phyloP scores from a whole-genome alignment of 73 alveolate genomes.

The Tetrahymena elliotti region DNA sequence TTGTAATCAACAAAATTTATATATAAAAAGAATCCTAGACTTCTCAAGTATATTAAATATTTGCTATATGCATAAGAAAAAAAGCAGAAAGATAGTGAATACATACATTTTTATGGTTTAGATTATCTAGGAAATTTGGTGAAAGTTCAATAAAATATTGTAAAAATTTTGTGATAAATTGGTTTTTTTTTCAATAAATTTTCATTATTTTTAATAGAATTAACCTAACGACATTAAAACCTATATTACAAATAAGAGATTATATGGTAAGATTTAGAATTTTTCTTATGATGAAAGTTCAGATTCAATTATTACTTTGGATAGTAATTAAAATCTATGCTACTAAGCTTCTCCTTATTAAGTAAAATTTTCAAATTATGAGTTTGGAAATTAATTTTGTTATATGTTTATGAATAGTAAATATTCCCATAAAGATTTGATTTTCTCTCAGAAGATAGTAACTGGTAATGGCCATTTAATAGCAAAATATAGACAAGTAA shows the following conservation, averaged over 20 bases:
- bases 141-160: not conserved
- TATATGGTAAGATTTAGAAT: not conserved
- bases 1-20: not conserved
- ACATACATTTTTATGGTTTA: not conserved
- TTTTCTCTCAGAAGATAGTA: not conserved
- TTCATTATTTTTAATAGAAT: not conserved
- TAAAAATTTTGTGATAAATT: not conserved
- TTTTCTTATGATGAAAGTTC: not conserved
- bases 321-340: not conserved
- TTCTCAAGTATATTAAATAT: not conserved
- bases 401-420: not conserved
- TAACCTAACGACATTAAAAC: not conserved
- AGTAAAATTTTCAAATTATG: not conserved
- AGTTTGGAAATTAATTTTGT: not conserved
- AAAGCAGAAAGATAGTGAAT: not conserved
- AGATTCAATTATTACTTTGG: not conserved
- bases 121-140: not conserved
- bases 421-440: not conserved
- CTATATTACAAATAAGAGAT: not conserved
- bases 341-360: not conserved
- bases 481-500: not conserved
- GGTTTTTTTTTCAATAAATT: not conserved
- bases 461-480: not conserved
- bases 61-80: not conserved
- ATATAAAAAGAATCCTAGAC: not conserved